Conservation (phyloP, 345 rosid genomes). For the Hibiscus tridactylites region DNA sequence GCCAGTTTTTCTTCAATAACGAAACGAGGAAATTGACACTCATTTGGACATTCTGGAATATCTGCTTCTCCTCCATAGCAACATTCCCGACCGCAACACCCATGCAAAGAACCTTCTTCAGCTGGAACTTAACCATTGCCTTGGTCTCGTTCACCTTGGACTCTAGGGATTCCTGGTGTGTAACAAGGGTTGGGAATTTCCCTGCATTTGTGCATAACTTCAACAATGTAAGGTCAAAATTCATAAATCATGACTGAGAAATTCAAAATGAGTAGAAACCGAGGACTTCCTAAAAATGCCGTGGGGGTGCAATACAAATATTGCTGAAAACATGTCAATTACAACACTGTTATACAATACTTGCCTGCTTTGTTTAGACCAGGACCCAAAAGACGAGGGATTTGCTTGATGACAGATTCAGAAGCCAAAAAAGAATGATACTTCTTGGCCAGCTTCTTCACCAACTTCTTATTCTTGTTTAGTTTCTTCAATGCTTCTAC, state of each 20-base stretch:
- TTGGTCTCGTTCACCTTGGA: constrained; percentile 68
- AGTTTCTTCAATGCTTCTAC: constrained; percentile 68
- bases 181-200: constrained; percentile 71
- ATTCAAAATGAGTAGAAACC: too few relatives aligned
- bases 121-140: constrained; percentile 69
- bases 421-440: constrained; percentile 74
- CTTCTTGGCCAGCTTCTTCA: constrained; percentile 78
- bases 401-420: constrained; percentile 78
- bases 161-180: constrained; percentile 71
- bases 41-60: constrained; percentile 76
- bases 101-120: constrained; percentile 70
- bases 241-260: not conserved
- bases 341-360: constrained; percentile 6
- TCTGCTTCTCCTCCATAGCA: constrained; percentile 71
- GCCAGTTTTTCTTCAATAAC: constrained; percentile 76
- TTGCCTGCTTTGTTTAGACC: constrained; percentile 92
- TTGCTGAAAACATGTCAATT: not conserved
- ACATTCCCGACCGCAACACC: constrained; percentile 71
- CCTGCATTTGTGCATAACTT: constrained; percentile 27
- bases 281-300: too few relatives aligned
- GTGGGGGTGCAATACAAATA: too few relatives aligned
- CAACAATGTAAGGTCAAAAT: not conserved
- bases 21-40: constrained; percentile 74
- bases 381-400: constrained; percentile 77
- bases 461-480: constrained; percentile 76